Conservation (phyloP, 257 asterid genomes). For the Capsicum baccatum region DNA sequence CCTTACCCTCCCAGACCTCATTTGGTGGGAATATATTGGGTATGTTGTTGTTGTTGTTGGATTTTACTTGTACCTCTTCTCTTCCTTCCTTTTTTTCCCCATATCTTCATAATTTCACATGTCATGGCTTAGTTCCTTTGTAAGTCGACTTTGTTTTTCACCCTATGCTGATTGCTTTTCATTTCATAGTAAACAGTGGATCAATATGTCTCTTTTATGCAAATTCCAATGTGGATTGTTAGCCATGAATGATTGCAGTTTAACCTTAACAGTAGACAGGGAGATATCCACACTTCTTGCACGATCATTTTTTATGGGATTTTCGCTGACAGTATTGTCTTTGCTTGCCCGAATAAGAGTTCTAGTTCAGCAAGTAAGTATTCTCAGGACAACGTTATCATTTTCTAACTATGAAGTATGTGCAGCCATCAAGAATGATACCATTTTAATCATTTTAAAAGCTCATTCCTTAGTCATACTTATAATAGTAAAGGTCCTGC, state of each 20-base stretch:
- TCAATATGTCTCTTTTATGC: not conserved
- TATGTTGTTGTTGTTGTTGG: too few relatives aligned
- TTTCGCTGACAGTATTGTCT: conserved; percentile 74
- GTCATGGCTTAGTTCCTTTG: too few relatives aligned
- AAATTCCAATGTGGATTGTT: not conserved
- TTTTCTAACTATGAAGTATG: not conserved
- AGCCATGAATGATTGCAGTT: conserved; percentile 12
- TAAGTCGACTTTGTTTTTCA: conserved; percentile 8
- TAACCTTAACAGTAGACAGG: conserved; percentile 60
- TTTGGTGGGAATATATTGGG: too few relatives aligned
- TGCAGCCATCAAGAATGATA: not conserved
- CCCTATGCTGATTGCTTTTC: not conserved
- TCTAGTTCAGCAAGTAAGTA: conserved; percentile 83
- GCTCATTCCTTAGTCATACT: not conserved
- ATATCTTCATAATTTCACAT: not conserved
- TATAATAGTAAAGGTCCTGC: not conserved
- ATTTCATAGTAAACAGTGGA: not conserved
- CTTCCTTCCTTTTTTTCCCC: not conserved
- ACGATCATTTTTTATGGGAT: conserved; percentile 85
- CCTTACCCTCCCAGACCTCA: too few relatives aligned
- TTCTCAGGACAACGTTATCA: not conserved
- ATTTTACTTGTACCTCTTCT: not conserved
- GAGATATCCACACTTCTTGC: conserved; percentile 88
- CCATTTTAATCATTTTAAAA: not conserved
- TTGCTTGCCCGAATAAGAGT: conserved; percentile 88